Conservation (phyloP, 768 basidiomycete genomes). For the Crassisporium funariophilum region DNA sequence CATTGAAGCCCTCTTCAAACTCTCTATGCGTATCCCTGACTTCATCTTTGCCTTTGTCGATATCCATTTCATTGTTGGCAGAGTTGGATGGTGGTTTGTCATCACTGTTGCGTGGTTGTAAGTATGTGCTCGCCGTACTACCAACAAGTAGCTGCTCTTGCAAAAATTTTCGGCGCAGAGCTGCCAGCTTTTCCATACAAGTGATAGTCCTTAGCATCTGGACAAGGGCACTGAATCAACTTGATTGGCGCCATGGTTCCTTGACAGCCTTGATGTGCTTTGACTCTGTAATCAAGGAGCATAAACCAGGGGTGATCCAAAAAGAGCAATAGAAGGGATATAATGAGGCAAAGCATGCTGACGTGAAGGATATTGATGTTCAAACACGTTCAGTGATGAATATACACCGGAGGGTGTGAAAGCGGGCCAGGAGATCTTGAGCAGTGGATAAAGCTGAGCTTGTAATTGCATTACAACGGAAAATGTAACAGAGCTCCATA, state of each 20-base stretch:
- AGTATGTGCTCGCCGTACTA: neutral
- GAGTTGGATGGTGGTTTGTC: neutral
- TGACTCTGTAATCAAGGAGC: conserved; percentile 29
- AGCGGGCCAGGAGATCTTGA: conserved; percentile 4
- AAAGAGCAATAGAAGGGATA: neutral
- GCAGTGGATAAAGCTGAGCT: conserved; percentile 9
- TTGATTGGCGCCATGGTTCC: conserved; percentile 30
- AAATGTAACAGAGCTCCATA: conserved; percentile 10
- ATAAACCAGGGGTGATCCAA: conserved; percentile 14
- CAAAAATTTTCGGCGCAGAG: neutral
- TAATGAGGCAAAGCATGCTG: neutral
- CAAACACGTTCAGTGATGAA: conserved; percentile 27
- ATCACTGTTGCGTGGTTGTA: neutral
- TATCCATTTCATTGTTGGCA: neutral
- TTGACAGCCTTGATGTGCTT: conserved; percentile 29
- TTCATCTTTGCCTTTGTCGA: neutral
- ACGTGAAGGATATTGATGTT: neutral
- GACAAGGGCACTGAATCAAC: conserved; percentile 19
- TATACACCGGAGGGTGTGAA: conserved; percentile 10
- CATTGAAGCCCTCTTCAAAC: neutral
- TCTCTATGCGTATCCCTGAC: too few species aligned
- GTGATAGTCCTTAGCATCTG: conserved; percentile 29
- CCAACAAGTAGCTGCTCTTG: conserved; percentile 3
- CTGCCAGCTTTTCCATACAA: conserved; percentile 23
- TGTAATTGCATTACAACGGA: conserved; percentile 20